Conservation (phyloP, 768 basidiomycete species). For the Hygrophorus pudorinus region DNA sequence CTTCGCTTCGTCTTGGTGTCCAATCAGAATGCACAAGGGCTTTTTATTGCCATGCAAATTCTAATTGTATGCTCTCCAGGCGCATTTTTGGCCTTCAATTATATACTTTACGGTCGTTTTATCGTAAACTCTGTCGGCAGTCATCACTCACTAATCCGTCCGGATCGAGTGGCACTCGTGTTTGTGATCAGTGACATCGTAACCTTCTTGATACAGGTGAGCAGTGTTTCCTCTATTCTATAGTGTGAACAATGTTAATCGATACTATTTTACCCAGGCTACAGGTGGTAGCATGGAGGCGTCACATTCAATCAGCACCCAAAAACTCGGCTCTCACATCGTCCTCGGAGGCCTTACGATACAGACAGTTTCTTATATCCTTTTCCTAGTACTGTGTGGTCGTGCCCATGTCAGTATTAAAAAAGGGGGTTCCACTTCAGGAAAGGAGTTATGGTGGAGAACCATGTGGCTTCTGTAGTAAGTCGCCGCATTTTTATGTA, state of each 20-base stretch:
- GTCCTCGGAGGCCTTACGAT: conserved; percentile 37
- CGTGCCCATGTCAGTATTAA: too few species aligned
- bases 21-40: too few species aligned
- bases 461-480: too few species aligned
- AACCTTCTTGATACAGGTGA: conserved; percentile 45
- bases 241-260: conserved; percentile 9
- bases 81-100: too few species aligned
- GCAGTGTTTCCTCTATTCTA: conserved; percentile 25
- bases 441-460: too few species aligned
- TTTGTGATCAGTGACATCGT: conserved; percentile 44
- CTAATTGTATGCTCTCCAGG: too few species aligned
- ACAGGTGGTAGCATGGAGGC: conserved; percentile 14
- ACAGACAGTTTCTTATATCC: conserved; percentile 32
- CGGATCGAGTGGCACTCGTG: conserved; percentile 29
- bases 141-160: conserved; percentile 29
- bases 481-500: too few species aligned
- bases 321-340: conserved; percentile 16
- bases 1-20: too few species aligned
- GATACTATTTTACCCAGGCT: conserved; percentile 14
- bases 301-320: background rate
- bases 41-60: too few species aligned
- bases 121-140: too few species aligned
- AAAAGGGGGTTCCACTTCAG: too few species aligned
- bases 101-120: too few species aligned
- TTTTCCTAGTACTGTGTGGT: conserved; percentile 21